Percentiles rank a stretch among this genome's conserved stretches.
Evolutionary conservation across 331 rosid genomes (phyloP).

Genomic region (Saraca asoca): DNA sequence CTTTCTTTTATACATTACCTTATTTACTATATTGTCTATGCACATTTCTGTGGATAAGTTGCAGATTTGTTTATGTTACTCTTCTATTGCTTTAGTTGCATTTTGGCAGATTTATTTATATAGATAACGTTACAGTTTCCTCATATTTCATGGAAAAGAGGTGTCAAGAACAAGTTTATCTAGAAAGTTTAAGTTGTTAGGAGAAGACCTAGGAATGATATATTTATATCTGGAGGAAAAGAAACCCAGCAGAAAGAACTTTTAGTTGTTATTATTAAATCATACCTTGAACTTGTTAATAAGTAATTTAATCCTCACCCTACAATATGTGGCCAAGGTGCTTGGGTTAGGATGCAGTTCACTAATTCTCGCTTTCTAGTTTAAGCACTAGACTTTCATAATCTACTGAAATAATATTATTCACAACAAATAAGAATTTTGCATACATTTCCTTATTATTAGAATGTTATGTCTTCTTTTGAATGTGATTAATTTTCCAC

Average conservation of each 20-base stretch:
- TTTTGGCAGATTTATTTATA: neutral
- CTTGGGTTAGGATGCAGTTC: constrained; percentile 11
- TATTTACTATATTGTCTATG: neutral
- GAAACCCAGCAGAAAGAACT: too few species aligned
- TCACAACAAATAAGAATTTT: constrained; percentile 14
- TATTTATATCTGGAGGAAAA: too few species aligned
- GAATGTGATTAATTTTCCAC: constrained; percentile 5
- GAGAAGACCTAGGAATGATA: too few species aligned
- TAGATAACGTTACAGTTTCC: too few species aligned
- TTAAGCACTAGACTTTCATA: constrained; percentile 5
- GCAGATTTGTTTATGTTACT: neutral
- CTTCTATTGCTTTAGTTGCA: neutral
- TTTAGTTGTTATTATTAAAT: too few species aligned
- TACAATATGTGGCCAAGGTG: constrained; percentile 6
- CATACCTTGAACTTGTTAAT: constrained; percentile 11
- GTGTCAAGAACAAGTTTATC: too few species aligned
- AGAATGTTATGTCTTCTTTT: constrained; percentile 1
- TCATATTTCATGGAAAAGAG: constrained; percentile 6
- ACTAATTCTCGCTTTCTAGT: constrained; percentile 1
- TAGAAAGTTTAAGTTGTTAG: too few species aligned
- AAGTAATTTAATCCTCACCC: neutral
- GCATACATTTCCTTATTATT: constrained; percentile 1
- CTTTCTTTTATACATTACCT: constrained; percentile 7
- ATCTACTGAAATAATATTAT: constrained; percentile 19
- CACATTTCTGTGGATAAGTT: neutral